These are phyloP conservation scores for Moesziomyces sp. DNA, from an alignment of 1,284 basidiomycete species.

Conservation along the genomic window DNA sequence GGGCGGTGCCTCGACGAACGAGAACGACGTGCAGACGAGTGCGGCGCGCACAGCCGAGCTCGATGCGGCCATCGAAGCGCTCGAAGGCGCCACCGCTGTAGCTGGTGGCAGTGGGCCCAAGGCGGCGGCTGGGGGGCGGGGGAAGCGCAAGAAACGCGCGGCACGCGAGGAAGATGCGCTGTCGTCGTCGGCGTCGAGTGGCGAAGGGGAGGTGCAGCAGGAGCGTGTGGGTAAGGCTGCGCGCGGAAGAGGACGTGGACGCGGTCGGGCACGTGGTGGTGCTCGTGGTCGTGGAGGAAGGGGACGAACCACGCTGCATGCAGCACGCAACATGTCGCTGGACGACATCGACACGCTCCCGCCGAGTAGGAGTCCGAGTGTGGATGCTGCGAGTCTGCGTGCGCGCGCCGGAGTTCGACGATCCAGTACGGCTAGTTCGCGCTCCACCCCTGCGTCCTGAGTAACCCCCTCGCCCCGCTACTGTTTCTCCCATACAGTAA, in stretches of 20 bases:
- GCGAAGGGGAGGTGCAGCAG: constrained; percentile 4
- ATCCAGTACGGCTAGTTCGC: constrained; percentile 13
- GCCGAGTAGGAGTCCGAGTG: constrained; percentile 30
- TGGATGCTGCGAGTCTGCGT: constrained; percentile 22
- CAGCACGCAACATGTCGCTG: constrained; percentile 45
- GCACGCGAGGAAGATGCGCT: constrained; percentile 4
- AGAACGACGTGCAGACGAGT: neutral
- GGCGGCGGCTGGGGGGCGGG: neutral
- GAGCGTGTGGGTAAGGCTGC: constrained; percentile 3
- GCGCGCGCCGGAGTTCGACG: constrained; percentile 1
- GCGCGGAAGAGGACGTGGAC: constrained; percentile 9
- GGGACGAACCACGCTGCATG: constrained; percentile 27
- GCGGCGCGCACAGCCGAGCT: constrained; percentile 22
- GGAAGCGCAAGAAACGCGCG: constrained; percentile 13
- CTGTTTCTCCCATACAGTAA: too few species aligned
- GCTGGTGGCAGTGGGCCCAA: neutral
- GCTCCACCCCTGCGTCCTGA: constrained; percentile 1
- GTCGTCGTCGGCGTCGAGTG: constrained; percentile 12
- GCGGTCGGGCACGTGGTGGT: constrained; percentile 1
- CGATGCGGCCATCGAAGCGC: constrained; percentile 45
- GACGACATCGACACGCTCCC: constrained; percentile 35
- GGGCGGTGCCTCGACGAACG: neutral
- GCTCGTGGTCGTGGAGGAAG: constrained; percentile 2
- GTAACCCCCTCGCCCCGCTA: neutral
- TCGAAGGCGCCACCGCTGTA: constrained; percentile 23